Evolutionary conservation across 1,284 basidiomycete species (phyloP), one percentile per base, ranked within the genome.

Genomic region (Puccinia horiana): DNA sequence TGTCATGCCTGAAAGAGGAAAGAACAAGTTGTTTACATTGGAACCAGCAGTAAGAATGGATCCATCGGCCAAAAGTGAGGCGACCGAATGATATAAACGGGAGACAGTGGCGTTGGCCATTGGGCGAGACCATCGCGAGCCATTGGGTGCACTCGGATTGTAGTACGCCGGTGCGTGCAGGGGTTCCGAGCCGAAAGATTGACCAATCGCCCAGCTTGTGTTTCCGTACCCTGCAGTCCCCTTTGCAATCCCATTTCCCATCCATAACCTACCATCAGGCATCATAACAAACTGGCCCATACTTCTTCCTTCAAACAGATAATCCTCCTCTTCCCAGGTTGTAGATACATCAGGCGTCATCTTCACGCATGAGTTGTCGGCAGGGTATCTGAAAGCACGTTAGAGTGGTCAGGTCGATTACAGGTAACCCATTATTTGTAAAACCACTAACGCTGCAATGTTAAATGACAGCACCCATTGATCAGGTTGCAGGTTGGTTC

Each of bases 211-310:
- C 44, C 83, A 67, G 42, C 85, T 85, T 2, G 63, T 82, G 40
- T 82, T 70, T 65, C 86, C 86, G 83, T 86, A 86, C 2, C 77
- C 88, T 32, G 89, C 89, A 20, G 88, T 88, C 29, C 94, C 94
- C 86, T 93, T 94, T 16, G 85, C 83, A 54, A 90, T 93, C 83
- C 94, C 94, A 87, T 95, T 95, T 83, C 94, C 89, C 63, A 93
- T 89, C 72, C 94, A 89, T 29, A 94, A 85, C 47, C 91, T 91
- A 9, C 92, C 92, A 81, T 93, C 91, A 1, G 93, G 94, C 2
- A 95, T 90, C 83, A 89, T 90, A 87, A 94, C 91, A 86, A 93
- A 92, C 87, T 94, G 93, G 75, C 94, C 94, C 94, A 96, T 96
- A 18, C 92, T 92, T 73, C 94, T 90, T 1, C 91, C 90, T 76